phyloP scores from a whole-genome alignment of 768 basidiomycete species.

The Steccherinum ochraceum region DNA sequence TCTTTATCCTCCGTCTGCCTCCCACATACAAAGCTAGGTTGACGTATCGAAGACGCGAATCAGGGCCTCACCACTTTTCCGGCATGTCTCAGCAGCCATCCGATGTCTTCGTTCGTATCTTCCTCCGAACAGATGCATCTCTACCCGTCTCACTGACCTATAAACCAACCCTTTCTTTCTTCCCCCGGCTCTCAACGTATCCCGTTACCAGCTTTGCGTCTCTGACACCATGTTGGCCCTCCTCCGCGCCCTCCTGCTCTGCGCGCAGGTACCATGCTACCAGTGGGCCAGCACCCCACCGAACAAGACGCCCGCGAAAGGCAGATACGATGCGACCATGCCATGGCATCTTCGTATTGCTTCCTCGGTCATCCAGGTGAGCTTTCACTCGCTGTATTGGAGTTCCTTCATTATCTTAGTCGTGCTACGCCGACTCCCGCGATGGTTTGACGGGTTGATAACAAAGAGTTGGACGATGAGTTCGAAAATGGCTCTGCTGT shows the following conservation, averaged over 20 bases:
- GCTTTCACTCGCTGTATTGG: too few relatives aligned
- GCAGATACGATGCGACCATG: slow-evolving; percentile 48
- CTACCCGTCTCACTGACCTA: not conserved
- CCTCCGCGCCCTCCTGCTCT: slow-evolving; percentile 39
- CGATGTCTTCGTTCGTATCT: too few relatives aligned
- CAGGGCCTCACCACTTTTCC: not conserved
- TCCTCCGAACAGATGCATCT: not conserved
- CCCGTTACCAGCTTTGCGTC: not conserved
- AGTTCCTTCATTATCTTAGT: not conserved
- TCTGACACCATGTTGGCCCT: slow-evolving; percentile 37
- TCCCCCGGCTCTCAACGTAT: not conserved
- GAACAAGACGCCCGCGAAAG: slow-evolving; percentile 44
- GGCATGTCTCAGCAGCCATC: not conserved
- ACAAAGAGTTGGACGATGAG: not conserved
- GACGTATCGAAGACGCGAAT: not conserved
- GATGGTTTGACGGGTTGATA: not conserved
- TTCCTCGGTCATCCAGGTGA: slow-evolving; percentile 49
- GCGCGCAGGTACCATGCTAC: slow-evolving; percentile 44
- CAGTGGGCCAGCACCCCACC: slow-evolving; percentile 51
- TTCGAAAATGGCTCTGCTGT: not conserved
- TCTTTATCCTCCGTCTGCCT: too few relatives aligned
- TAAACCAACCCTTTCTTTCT: too few relatives aligned
- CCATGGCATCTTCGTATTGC: slow-evolving; percentile 49
- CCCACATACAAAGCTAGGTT: not conserved
- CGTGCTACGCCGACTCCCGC: not conserved